Percentiles rank a stretch among this genome's conserved stretches.
These are phyloP conservation scores for Globisporangium canariense DNA, from an alignment of 352 stramenopile genomes.

Conservation along the genomic window DNA sequence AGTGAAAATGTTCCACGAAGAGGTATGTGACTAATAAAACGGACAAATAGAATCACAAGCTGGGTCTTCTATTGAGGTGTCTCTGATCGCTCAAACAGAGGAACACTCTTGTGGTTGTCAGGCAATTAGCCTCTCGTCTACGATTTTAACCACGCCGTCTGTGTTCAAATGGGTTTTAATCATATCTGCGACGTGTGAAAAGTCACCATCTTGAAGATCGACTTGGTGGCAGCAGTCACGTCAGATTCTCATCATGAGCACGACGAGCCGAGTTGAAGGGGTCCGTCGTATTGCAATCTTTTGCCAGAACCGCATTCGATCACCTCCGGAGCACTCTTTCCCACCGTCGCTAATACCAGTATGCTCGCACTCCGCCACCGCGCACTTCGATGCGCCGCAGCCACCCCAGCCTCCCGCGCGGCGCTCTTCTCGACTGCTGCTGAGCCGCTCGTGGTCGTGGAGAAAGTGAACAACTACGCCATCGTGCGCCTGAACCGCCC, in stretches of 20 bases:
- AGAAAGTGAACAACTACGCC: constrained; percentile 70
- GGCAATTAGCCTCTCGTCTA: not conserved
- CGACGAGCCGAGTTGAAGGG: not conserved
- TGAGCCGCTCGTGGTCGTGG: constrained; percentile 63
- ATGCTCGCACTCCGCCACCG: constrained; percentile 17
- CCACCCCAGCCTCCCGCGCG: constrained; percentile 9
- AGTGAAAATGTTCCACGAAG: not conserved
- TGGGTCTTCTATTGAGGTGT: constrained; percentile 1
- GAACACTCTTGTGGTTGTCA: constrained; percentile 19
- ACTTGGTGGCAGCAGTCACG: constrained; percentile 31
- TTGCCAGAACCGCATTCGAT: constrained; percentile 9
- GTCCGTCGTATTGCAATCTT: not conserved
- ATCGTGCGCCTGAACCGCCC: constrained; percentile 78
- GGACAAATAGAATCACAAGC: too few relatives aligned
- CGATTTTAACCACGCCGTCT: not conserved
- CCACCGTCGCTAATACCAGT: not conserved
- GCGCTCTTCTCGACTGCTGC: constrained; percentile 28
- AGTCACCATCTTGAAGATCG: not conserved
- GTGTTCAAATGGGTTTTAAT: not conserved
- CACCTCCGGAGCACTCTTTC: constrained; percentile 9
- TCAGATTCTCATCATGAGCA: constrained; percentile 24
- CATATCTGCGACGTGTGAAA: not conserved
- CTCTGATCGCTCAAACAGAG: constrained; percentile 23
- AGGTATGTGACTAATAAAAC: too few relatives aligned
- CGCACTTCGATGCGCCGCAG: constrained; percentile 5